These are phyloP conservation scores for Silybum marianum DNA, from an alignment of 129 eudicot genomes.

Conservation along the genomic window DNA sequence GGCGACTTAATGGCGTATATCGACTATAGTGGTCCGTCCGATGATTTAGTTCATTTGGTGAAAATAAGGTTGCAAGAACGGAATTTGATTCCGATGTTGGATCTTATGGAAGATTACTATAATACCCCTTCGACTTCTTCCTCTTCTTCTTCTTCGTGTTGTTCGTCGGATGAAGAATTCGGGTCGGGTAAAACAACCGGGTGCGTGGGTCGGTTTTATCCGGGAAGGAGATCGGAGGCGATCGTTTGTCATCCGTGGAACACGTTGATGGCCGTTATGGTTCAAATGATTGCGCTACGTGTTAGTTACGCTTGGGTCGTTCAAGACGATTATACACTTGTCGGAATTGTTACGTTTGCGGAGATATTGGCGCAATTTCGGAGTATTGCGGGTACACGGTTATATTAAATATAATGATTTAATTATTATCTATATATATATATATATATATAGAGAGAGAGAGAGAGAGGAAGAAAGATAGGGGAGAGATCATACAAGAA, in stretches of 20 bases:
- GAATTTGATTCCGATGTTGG: conserved; percentile 58
- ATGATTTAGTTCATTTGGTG: conserved; percentile 65
- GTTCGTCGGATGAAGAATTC: conserved; percentile 82
- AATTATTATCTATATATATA: background rate
- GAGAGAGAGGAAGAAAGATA: too few relatives aligned
- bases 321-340: conserved; percentile 60
- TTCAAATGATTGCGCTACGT: conserved; percentile 81
- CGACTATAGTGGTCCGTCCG: conserved; percentile 73
- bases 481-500: too few relatives aligned
- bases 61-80: conserved; percentile 54
- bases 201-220: conserved; percentile 45
- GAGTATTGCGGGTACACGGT: conserved; percentile 32
- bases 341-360: conserved; percentile 72
- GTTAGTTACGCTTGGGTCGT: conserved; percentile 86
- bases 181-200: conserved; percentile 33
- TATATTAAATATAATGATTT: background rate
- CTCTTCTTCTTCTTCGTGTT: conserved; percentile 39
- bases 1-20: conserved; percentile 84
- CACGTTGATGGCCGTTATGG: conserved; percentile 87
- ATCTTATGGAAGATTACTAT: conserved; percentile 58
- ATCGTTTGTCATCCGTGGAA: conserved; percentile 75
- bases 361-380: conserved; percentile 70
- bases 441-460: too few relatives aligned
- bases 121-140: conserved; percentile 25
- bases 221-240: conserved; percentile 61